Conservation (phyloP, 2,329 filamentous ascomycete species). For the Exophiala calicioides region DNA sequence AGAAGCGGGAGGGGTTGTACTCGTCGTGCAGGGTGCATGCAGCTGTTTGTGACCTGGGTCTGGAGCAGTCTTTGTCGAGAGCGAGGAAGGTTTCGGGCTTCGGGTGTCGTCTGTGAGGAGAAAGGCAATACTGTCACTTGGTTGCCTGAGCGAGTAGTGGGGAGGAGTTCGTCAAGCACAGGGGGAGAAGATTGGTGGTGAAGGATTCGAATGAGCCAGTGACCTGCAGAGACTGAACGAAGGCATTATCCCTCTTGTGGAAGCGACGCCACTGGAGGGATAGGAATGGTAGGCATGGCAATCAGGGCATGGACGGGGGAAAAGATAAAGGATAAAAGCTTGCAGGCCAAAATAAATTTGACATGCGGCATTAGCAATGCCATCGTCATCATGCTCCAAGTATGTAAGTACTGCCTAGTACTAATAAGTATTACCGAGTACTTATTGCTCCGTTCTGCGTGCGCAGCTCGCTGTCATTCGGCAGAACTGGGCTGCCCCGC, state of each 20-base stretch:
- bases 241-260: no score
- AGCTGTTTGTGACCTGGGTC: no score
- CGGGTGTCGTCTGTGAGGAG: background rate
- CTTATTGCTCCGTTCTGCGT: no score
- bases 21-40: no score
- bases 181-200: background rate
- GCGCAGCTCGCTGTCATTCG: no score
- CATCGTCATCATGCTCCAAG: no score
- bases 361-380: no score
- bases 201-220: background rate
- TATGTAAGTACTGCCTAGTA: no score
- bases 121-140: background rate
- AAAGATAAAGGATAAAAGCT: background rate
- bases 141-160: background rate
- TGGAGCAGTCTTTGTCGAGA: background rate
- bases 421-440: no score
- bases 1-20: background rate
- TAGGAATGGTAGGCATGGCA: no score
- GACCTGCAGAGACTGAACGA: slow-evolving; percentile 1
- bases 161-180: background rate
- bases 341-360: background rate
- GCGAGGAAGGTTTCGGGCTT: background rate
- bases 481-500: no score
- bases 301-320: background rate
- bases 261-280: no score